Base-by-base conservation (phyloP, 768 basidiomycete species). In the Leucosporidium scottii region DNA sequence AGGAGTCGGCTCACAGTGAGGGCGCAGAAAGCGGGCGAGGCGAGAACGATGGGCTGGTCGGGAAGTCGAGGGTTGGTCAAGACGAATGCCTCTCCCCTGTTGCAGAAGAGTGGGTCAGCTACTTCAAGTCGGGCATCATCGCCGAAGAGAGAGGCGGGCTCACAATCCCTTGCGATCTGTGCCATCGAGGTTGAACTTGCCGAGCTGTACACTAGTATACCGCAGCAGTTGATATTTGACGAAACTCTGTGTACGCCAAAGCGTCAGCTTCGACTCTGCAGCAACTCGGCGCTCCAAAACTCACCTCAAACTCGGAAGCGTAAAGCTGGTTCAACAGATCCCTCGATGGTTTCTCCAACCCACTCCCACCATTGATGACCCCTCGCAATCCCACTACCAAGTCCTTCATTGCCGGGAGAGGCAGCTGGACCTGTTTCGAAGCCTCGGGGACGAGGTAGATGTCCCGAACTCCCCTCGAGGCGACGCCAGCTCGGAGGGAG, bases 31-130 rank as follows among this genome's bases (percentile, higher is more conserved):
- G 67, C 67, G 1, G 67, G 62, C 3, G 59, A 61, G 44, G 62
- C 58, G 28, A 61, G 50, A 3, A 69, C 68, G 50, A 69, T 65
- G 36, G 68, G 68, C 7, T 57, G 50, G 44, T 65, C 68, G 8
- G 55, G 64, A 2, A 65, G 57, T 50, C 61, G 64, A 28, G 68
- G 68, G 60, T 69, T 65, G 27, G 68, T 64, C 15, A 69, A 48
- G 34, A 61, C 59, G 51, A 69, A 69, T 15, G 64, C 59, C 48
- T 69, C 68, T 21, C 68, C 68, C 25, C 63, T 64, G 55, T 25
- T 17, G 6, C 17, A 21, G 1, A 7, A 7, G 2, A 3, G 12
- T 5, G 13, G 23, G 49, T 28, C n/a, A 28, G 59, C 4, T 2
- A 44, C 21, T 3, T 7, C 28, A 5, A 44, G 20, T 6, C 17